Evolutionary conservation across 1,284 basidiomycete species (phyloP), one percentile per base, ranked within the genome.

Genomic region (Microbotryum saponariae): DNA sequence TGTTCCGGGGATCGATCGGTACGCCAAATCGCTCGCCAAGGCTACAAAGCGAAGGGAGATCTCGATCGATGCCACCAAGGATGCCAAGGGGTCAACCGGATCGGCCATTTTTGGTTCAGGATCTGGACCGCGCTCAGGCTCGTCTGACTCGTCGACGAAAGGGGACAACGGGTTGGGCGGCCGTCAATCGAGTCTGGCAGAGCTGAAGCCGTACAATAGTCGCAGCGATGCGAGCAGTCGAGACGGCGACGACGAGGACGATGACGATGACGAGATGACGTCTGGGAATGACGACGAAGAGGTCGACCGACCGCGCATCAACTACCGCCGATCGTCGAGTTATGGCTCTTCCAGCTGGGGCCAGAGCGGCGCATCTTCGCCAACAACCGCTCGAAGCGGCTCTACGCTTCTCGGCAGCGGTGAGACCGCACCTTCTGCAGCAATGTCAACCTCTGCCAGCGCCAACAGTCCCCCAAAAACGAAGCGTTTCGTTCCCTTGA

Each of bases 191-290:
- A 51, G 21, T 45, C 23, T 49, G 29, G 37, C 21, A 42, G 48
- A 49, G 54, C 42, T 23, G 27, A 58, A 62, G 49, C 8, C 52
- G 54, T 65, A 56, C 61, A 51, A 63, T 29, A 54, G 53, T 55
- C 48, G 56, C 53, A 61, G 57, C n/a, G 61, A 65, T 42, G 83
- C 80, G 18, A 83, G 81, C 67, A 88, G 86, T 70, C 82, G 83
- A 65, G 88, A 90, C 72, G 88, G 85, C 1, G 88, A 91, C 70
- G 85, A 88, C 63, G 89, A 89, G 71, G 88, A 87, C 63, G 87
- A 89, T 62, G 82, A 83, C 14, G 84, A 86, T 51, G 84, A 76
- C 27, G 48, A 49, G 31, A 60, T 60, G 21, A 44, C 50, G 10
- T 33, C 44, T 3, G 52, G 54, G 50, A 63, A 56, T 1, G 52